Evolutionary conservation across 192 early-diverging fungal species (phyloP).

Genomic region (Entomortierella chlamydospora): DNA sequence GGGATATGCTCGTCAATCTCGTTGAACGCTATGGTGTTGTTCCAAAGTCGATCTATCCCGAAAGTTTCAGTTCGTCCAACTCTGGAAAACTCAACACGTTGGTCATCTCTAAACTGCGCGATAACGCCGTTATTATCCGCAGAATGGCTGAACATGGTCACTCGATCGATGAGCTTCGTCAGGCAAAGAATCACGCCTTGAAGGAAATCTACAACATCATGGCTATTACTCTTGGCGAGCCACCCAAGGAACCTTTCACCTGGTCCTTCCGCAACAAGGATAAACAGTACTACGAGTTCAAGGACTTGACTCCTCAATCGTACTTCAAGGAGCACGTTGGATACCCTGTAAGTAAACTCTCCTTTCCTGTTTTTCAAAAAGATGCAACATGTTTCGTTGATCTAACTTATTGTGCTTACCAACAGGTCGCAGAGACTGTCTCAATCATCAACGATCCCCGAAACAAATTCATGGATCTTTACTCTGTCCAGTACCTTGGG

Average conservation of each 20-base stretch:
- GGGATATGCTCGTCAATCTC: constrained; percentile 83
- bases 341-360: constrained; percentile 54
- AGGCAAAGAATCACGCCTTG: constrained; percentile 68
- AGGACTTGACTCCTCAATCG: constrained; percentile 67
- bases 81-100: constrained; percentile 70
- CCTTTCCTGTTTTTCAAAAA: neutral
- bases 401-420: neutral
- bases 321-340: constrained; percentile 73
- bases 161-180: constrained; percentile 57
- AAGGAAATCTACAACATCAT: constrained; percentile 77
- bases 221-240: constrained; percentile 78
- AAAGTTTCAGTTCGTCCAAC: constrained; percentile 72
- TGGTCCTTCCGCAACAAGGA: constrained; percentile 80
- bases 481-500: constrained; percentile 80
- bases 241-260: constrained; percentile 70
- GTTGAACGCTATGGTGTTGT: constrained; percentile 83
- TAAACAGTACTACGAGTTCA: constrained; percentile 69
- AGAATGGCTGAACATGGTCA: constrained; percentile 58
- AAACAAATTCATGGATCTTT: constrained; percentile 68
- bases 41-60: constrained; percentile 73
- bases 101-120: constrained; percentile 74
- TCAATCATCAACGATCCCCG: constrained; percentile 83
- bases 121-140: constrained; percentile 74
- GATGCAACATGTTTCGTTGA: no score
- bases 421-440: constrained; percentile 68